These are phyloP conservation scores for Theobroma grandiflorum DNA, from an alignment of 441 rosid genomes.

Conservation along the genomic window DNA sequence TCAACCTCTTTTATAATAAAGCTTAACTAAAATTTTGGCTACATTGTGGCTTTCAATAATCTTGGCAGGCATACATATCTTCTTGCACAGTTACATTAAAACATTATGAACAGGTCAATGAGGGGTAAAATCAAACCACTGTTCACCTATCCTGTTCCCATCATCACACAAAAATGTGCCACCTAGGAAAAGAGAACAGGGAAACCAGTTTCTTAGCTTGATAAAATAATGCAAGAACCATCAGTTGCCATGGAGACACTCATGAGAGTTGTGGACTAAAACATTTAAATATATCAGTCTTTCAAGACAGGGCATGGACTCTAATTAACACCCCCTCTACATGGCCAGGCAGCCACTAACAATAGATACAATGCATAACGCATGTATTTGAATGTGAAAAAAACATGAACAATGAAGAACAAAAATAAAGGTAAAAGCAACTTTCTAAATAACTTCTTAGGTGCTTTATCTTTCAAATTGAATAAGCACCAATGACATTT, in stretches of 20 bases:
- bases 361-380: background rate
- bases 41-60: background rate
- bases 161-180: background rate
- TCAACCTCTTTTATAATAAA: background rate
- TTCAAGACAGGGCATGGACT: background rate
- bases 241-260: background rate
- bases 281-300: background rate
- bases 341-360: background rate
- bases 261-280: background rate
- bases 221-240: background rate
- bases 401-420: background rate
- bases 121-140: background rate
- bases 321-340: background rate
- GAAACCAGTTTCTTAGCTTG: constrained; percentile 4
- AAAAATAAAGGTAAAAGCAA: background rate
- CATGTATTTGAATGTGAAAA: background rate
- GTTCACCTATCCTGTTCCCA: background rate
- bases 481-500: no score
- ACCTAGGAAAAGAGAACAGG: background rate
- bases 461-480: no score
- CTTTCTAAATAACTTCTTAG: background rate
- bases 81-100: background rate
- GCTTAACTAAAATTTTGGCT: background rate
- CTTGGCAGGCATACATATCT: no score
- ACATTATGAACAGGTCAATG: background rate